A percentile compares a stretch with the other conserved stretches of the same genome.
Evolutionary conservation across 2,329 filamentous ascomycete genomes (phyloP).

Genomic region (Penicillium sp.): DNA sequence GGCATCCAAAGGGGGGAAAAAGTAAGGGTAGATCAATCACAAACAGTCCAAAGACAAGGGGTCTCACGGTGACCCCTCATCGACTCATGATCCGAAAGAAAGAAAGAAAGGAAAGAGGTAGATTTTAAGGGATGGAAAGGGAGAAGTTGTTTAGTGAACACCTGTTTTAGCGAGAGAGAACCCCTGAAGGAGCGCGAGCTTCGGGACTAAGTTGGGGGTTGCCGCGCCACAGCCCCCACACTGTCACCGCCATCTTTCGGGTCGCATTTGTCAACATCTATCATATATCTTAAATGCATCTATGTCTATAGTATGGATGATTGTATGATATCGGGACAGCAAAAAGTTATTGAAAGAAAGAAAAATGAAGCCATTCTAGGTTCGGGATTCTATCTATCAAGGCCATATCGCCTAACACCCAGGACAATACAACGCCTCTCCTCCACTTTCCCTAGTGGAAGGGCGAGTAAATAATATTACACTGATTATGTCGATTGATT

Average conservation of each 20-base stretch:
- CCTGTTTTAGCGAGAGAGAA: conserved; percentile 30
- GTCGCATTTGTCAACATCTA: not conserved
- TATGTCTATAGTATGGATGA: not conserved
- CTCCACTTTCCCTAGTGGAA: not conserved
- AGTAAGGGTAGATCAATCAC: conserved; percentile 17
- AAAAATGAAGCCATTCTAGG: not conserved
- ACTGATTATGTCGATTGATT: conserved; percentile 29
- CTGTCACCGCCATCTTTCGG: conserved; percentile 24
- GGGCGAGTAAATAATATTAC: conserved; percentile 7
- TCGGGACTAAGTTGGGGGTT: conserved; percentile 24
- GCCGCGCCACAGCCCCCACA: conserved; percentile 26
- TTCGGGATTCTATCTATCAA: not conserved
- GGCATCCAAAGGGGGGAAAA: not conserved
- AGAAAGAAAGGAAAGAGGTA: conserved; percentile 12
- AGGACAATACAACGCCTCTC: conserved; percentile 1
- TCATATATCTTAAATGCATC: not conserved
- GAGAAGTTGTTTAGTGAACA: conserved; percentile 20
- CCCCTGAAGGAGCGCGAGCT: conserved; percentile 26
- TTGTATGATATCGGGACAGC: not conserved
- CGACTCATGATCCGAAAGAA: conserved; percentile 24
- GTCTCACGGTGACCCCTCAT: conserved; percentile 25
- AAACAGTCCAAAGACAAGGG: conserved; percentile 26
- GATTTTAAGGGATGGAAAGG: not conserved
- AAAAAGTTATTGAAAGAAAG: not conserved
- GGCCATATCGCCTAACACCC: not conserved